Conservation (phyloP, 257 asterid genomes). For the Osmanthus fragrans region DNA sequence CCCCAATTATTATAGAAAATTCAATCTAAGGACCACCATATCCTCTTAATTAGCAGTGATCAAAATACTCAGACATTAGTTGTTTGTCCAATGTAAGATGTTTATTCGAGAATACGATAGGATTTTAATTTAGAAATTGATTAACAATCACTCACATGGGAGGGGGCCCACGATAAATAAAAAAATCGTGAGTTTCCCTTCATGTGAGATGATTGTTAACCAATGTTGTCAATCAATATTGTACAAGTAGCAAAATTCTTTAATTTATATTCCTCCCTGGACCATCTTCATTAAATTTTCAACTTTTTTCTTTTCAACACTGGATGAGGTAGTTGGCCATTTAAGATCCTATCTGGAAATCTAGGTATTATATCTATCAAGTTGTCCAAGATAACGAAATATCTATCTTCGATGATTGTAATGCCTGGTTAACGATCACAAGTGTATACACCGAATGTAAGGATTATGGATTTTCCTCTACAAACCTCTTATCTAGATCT, state of each 20-base stretch:
- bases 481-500: too few relatives aligned
- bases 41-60: not conserved
- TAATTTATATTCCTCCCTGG: constrained; percentile 13
- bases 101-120: constrained; percentile 30
- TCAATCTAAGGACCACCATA: constrained; percentile 25
- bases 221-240: too few relatives aligned
- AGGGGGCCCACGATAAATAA: too few relatives aligned
- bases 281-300: constrained; percentile 18
- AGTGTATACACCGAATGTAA: too few relatives aligned
- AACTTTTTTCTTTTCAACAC: constrained; percentile 4
- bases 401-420: not conserved
- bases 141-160: too few relatives aligned
- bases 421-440: not conserved
- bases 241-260: too few relatives aligned
- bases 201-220: too few relatives aligned
- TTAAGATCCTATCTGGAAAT: constrained; percentile 12
- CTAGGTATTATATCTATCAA: not conserved
- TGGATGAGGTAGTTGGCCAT: constrained; percentile 8
- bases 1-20: not conserved
- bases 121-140: constrained; percentile 11
- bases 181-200: too few relatives aligned
- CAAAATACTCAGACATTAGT: constrained; percentile 16
- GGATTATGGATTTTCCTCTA: too few relatives aligned
- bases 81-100: constrained; percentile 23
- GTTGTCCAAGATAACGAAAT: not conserved